Percentiles rank a stretch among this genome's conserved stretches.
Conservation (phyloP, 345 rosid genomes). For the Pugionium dolabratum region DNA sequence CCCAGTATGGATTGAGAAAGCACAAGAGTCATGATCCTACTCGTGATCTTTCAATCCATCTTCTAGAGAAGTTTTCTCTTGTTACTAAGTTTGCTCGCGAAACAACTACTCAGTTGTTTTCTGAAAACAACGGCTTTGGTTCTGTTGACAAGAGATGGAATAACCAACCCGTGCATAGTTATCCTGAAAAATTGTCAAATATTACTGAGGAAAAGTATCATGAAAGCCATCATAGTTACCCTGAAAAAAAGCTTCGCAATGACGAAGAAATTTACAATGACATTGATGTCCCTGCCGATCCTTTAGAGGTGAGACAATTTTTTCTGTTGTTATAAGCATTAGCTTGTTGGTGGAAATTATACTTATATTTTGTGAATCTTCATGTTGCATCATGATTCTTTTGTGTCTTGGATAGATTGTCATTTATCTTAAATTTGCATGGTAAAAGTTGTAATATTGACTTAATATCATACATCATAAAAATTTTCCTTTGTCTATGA, state of each 20-base stretch:
- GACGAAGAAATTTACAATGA: slow-evolving; percentile 22
- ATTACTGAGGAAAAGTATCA: slow-evolving; percentile 47
- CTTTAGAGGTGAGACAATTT: slow-evolving; percentile 60
- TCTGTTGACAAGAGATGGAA: slow-evolving; percentile 56
- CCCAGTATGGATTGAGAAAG: slow-evolving; percentile 58
- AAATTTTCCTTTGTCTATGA: neutral
- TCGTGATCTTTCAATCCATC: slow-evolving; percentile 86
- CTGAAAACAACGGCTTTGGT: slow-evolving; percentile 68
- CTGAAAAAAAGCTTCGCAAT: slow-evolving; percentile 24
- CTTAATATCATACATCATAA: neutral
- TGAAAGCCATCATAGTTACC: slow-evolving; percentile 39
- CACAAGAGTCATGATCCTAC: slow-evolving; percentile 80
- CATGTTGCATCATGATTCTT: neutral
- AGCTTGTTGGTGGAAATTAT: slow-evolving; percentile 4
- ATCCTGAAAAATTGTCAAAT: slow-evolving; percentile 43
- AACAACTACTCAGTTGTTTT: slow-evolving; percentile 82
- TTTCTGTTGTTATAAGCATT: slow-evolving; percentile 17
- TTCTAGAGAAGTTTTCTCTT: slow-evolving; percentile 88
- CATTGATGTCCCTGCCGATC: slow-evolving; percentile 65
- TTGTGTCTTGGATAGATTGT: slow-evolving; percentile 1
- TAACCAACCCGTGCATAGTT: slow-evolving; percentile 45
- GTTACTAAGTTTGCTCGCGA: slow-evolving; percentile 96
- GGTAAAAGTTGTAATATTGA: slow-evolving; percentile 4
- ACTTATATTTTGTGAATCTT: neutral
- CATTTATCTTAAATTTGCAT: neutral